Conservation (phyloP, 164 flowering plant genomes). For the Cinnamomum micranthum region DNA sequence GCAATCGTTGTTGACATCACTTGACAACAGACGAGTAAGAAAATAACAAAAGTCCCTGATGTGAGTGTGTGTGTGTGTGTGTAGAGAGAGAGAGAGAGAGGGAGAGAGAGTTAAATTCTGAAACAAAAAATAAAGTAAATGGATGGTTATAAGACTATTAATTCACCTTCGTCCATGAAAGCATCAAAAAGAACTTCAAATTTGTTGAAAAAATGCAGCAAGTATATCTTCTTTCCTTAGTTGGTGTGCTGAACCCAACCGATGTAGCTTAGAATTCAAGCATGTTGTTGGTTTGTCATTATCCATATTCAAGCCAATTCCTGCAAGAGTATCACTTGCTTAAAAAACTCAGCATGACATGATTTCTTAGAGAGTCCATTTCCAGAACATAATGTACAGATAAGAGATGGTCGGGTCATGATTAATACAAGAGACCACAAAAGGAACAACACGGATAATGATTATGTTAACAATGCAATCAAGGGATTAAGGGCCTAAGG, state of each 20-base stretch:
- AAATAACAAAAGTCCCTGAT: no score
- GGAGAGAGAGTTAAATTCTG: neutral
- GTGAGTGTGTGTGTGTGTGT: no score
- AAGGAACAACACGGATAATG: neutral
- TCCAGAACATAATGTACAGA: neutral
- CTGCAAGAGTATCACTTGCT: slow-evolving; percentile 36
- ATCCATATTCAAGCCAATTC: slow-evolving; percentile 82
- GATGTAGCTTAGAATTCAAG: slow-evolving; percentile 63
- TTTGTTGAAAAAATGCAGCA: slow-evolving; percentile 74
- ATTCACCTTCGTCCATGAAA: slow-evolving; percentile 59
- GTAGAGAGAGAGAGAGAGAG: neutral
- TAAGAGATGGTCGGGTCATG: no score
- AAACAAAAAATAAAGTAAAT: neutral
- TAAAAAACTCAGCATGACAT: slow-evolving; percentile 1
- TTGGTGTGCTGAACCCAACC: slow-evolving; percentile 33
- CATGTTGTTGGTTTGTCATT: slow-evolving; percentile 81
- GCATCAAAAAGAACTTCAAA: slow-evolving; percentile 66
- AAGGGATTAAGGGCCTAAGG: neutral
- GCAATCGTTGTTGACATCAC: no score
- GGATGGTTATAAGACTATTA: neutral
- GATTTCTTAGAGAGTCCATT: neutral
- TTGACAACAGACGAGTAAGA: no score
- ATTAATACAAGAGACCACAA: neutral
- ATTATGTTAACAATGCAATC: neutral
- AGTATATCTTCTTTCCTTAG: slow-evolving; percentile 69